Evolutionary conservation across 176 grass and related monocot species (phyloP).

Genomic region (Themeda triandra): DNA sequence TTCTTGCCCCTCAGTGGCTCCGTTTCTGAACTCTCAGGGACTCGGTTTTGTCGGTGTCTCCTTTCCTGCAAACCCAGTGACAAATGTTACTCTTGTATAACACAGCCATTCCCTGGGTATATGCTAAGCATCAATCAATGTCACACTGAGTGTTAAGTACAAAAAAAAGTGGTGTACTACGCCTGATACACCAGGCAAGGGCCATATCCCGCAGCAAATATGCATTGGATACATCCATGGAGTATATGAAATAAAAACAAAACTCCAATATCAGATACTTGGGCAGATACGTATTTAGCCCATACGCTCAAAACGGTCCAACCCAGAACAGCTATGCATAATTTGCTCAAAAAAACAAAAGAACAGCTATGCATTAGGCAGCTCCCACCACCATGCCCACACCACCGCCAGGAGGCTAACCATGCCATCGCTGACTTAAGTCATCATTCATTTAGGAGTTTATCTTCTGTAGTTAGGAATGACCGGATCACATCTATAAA

Average conservation of each 20-base stretch:
- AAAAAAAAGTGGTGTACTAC: neutral
- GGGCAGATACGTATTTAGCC: neutral
- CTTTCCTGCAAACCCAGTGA: slow-evolving; percentile 65
- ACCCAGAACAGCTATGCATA: neutral
- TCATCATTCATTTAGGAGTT: neutral
- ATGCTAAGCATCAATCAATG: neutral
- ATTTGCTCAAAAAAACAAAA: no score
- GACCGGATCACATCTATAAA: neutral
- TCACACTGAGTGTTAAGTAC: neutral
- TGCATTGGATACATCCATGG: neutral
- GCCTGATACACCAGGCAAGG: neutral
- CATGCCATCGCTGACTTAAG: neutral
- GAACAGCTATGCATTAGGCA: neutral
- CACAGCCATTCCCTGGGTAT: neutral
- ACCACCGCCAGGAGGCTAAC: neutral
- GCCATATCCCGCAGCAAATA: neutral
- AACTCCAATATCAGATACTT: neutral
- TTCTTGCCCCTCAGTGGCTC: slow-evolving; percentile 73
- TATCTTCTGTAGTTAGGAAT: neutral
- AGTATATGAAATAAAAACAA: neutral
- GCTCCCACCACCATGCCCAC: neutral
- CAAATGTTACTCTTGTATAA: neutral
- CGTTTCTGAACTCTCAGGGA: slow-evolving; percentile 44
- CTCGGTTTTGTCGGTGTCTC: slow-evolving; percentile 58
- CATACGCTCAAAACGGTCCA: neutral